Evolutionary conservation across 805 yeast species (phyloP).

Genomic region (Yamadazyma nakazawae): DNA sequence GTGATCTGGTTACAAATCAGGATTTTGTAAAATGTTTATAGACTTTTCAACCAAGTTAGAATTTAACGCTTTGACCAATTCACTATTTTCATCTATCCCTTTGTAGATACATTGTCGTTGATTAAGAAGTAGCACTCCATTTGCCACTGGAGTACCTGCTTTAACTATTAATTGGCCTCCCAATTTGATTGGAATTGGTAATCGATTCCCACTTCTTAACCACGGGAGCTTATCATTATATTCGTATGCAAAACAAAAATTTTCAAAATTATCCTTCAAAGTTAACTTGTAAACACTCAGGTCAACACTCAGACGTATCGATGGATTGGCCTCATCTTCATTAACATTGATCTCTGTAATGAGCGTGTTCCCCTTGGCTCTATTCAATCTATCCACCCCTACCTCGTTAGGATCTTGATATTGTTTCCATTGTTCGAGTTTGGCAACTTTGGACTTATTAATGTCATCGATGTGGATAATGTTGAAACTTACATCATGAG

Average conservation of each 20-base stretch:
- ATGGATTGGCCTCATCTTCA: conserved; percentile 29
- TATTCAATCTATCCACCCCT: conserved; percentile 51
- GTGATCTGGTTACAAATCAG: conserved; percentile 12
- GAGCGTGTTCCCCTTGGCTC: conserved; percentile 19
- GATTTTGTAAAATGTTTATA: conserved; percentile 32
- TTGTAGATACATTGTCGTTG: conserved; percentile 29
- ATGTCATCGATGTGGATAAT: conserved; percentile 55
- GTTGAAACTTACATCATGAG: conserved; percentile 39
- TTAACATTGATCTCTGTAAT: conserved; percentile 47
- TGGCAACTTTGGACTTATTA: conserved; percentile 47
- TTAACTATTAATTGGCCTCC: conserved; percentile 59
- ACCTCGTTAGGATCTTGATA: conserved; percentile 56
- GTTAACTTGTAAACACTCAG: conserved; percentile 46
- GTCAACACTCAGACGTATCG: neutral
- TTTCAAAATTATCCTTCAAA: conserved; percentile 51
- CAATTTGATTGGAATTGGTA: conserved; percentile 42
- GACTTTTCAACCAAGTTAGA: conserved; percentile 35
- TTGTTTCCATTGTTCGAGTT: conserved; percentile 53
- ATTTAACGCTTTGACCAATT: conserved; percentile 28
- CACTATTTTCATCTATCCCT: conserved; percentile 25
- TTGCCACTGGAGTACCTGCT: conserved; percentile 43
- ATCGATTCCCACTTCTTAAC: conserved; percentile 28
- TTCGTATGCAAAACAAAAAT: conserved; percentile 57
- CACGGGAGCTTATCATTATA: conserved; percentile 47
- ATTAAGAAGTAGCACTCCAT: conserved; percentile 44